Evolutionary conservation across 2,329 filamentous ascomycete species (phyloP).

Genomic region (Ophiocordyceps camponoti-floridani): DNA sequence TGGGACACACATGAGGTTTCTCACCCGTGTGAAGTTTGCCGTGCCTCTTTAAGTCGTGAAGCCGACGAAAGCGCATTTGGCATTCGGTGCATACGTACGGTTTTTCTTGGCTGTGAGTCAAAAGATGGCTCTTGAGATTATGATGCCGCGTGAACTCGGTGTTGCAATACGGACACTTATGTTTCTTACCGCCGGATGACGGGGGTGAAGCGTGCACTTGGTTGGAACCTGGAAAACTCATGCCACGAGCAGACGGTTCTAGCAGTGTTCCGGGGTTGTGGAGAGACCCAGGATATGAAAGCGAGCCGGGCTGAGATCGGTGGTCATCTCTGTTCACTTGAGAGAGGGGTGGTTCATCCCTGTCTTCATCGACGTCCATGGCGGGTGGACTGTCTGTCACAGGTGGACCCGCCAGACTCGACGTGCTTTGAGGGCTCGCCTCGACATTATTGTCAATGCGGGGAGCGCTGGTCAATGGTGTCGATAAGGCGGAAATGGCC

Average conservation of each 20-base stretch:
- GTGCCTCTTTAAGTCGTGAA: constrained; percentile 92
- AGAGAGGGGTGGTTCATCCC: constrained; percentile 15
- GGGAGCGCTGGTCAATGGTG: constrained; percentile 14
- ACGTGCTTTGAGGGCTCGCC: constrained; percentile 24
- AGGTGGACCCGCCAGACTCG: constrained; percentile 21
- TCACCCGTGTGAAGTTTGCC: constrained; percentile 94
- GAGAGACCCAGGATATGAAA: constrained; percentile 36
- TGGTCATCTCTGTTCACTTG: constrained; percentile 31
- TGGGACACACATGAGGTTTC: constrained; percentile 83
- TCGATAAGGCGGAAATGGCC: constrained; percentile 13
- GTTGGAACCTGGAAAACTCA: constrained; percentile 38
- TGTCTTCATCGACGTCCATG: constrained; percentile 34
- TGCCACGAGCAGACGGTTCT: constrained; percentile 28
- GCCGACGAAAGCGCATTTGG: constrained; percentile 73
- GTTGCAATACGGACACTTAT: constrained; percentile 91
- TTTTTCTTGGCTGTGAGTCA: constrained; percentile 97
- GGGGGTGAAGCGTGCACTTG: constrained; percentile 33
- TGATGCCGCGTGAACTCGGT: constrained; percentile 96
- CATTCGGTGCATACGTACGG: constrained; percentile 91
- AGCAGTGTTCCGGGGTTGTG: constrained; percentile 22
- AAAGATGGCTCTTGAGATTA: constrained; percentile 89
- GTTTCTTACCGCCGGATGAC: constrained; percentile 54
- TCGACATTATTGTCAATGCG: constrained; percentile 20
- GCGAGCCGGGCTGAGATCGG: constrained; percentile 27
- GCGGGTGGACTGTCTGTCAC: constrained; percentile 32